phyloP scores from a whole-genome alignment of 192 early-diverging fungal species.

The Coemansia sp. region DNA sequence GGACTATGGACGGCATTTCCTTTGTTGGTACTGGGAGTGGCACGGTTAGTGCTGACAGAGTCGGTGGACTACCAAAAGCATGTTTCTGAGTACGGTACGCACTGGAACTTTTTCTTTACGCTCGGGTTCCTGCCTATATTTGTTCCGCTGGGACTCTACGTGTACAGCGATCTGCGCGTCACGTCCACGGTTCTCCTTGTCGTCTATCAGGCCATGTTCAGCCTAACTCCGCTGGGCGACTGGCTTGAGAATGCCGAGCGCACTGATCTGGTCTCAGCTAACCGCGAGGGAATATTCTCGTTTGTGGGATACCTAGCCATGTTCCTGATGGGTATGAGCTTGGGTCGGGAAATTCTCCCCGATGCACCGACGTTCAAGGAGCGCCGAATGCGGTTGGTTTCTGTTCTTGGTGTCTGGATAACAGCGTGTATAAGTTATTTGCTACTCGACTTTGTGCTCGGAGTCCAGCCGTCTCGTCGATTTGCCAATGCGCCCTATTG shows the following conservation, averaged over 20 bases:
- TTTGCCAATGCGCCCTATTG: constrained; percentile 77
- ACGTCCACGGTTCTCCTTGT: constrained; percentile 56
- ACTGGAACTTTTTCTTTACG: constrained; percentile 99
- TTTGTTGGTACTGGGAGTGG: constrained; percentile 73
- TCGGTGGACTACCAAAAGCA: constrained; percentile 93
- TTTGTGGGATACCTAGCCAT: constrained; percentile 84
- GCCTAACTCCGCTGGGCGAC: constrained; percentile 58
- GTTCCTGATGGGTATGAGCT: constrained; percentile 73
- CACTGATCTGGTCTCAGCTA: constrained; percentile 70
- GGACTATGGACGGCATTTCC: constrained; percentile 60
- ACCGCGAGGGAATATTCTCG: constrained; percentile 89
- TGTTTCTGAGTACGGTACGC: constrained; percentile 91
- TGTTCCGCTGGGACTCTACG: constrained; percentile 61
- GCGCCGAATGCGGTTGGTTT: constrained; percentile 51
- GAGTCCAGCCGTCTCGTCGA: constrained; percentile 68
- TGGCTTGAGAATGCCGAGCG: constrained; percentile 81
- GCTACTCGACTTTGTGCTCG: constrained; percentile 55
- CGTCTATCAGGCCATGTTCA: constrained; percentile 63
- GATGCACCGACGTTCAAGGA: constrained; percentile 44
- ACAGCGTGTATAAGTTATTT: constrained; percentile 53
- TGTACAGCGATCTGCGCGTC: constrained; percentile 60
- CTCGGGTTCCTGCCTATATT: constrained; percentile 82
- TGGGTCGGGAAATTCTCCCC: constrained; percentile 64
- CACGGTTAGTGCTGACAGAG: constrained; percentile 69
- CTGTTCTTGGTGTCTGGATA: constrained; percentile 47